A percentile compares a stretch with the other conserved stretches of the same genome.
These are phyloP conservation scores for Alternaria gansuensis DNA, from an alignment of 2,329 filamentous ascomycete genomes.

Conservation along the genomic window DNA sequence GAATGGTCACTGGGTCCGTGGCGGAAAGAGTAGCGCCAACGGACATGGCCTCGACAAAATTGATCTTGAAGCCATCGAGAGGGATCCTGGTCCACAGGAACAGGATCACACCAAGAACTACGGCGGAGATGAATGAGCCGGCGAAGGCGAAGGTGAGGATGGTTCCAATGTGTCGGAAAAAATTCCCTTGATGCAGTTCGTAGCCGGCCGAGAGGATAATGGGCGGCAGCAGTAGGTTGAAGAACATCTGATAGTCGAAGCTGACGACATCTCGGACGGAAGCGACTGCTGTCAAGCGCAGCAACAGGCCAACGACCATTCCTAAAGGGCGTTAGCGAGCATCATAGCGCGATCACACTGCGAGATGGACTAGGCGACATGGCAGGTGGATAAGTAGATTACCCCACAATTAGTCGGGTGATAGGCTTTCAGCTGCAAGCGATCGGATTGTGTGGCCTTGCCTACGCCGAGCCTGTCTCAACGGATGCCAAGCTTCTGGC, in stretches of 20 bases:
- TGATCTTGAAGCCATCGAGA: conserved; percentile 83
- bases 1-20: conserved; percentile 95
- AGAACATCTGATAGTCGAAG: conserved; percentile 99
- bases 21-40: conserved; percentile 96
- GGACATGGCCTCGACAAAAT: conserved; percentile 94
- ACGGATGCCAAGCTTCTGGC: conserved; percentile 14
- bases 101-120: conserved; percentile 89
- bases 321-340: conserved; percentile 62
- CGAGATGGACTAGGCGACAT: conserved; percentile 27
- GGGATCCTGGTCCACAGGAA: conserved; percentile 90
- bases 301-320: conserved; percentile 91
- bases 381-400: conserved; percentile 21
- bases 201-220: conserved; percentile 98
- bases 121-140: conserved; percentile 93
- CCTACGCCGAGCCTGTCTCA: conserved; percentile 21
- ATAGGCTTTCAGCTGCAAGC: conserved; percentile 18
- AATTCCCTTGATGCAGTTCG: conserved; percentile 97
- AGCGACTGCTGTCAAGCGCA: conserved; percentile 81
- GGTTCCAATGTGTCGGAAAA: conserved; percentile 97
- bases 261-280: conserved; percentile 90
- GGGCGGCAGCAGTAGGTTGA: conserved; percentile 96
- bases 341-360: conserved; percentile 30
- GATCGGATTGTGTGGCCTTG: conserved; percentile 12
- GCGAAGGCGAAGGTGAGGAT: conserved; percentile 98
- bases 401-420: conserved; percentile 24